These are phyloP conservation scores for Geotrichum macrosporum DNA, from an alignment of 1,139 yeast species.

Conservation along the genomic window DNA sequence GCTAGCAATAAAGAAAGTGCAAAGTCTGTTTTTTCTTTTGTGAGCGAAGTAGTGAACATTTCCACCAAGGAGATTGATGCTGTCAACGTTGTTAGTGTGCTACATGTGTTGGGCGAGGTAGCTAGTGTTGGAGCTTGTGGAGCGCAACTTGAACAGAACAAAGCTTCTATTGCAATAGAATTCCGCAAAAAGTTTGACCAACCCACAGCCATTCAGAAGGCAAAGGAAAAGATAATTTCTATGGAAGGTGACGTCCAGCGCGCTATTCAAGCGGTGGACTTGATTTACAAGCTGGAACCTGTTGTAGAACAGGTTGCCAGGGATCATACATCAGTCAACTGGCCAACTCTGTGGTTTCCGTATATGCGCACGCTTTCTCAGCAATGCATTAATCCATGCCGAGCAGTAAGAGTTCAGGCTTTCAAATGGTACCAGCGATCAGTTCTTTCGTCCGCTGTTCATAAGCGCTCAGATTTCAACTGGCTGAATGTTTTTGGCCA, in stretches of 20 bases:
- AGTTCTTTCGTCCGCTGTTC: slow-evolving; percentile 41
- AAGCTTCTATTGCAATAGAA: slow-evolving; percentile 40
- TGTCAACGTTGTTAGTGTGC: slow-evolving; percentile 37
- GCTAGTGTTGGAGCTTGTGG: slow-evolving; percentile 82
- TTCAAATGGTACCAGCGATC: slow-evolving; percentile 46
- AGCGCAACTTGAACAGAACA: slow-evolving; percentile 68
- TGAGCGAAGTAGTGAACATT: slow-evolving; percentile 45
- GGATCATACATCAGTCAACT: slow-evolving; percentile 9
- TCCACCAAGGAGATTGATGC: slow-evolving; percentile 1
- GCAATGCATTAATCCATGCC: slow-evolving; percentile 84
- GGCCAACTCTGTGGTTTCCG: slow-evolving; percentile 27
- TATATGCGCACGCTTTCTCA: slow-evolving; percentile 63
- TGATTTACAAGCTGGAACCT: slow-evolving; percentile 25
- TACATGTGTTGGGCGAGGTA: slow-evolving; percentile 73
- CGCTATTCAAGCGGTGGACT: slow-evolving; percentile 57
- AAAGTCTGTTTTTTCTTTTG: slow-evolving; percentile 46
- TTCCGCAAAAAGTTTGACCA: slow-evolving; percentile 21
- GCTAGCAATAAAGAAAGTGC: slow-evolving; percentile 55
- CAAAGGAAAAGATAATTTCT: slow-evolving; percentile 20
- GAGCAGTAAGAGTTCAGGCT: slow-evolving; percentile 67
- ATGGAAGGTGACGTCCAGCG: slow-evolving; percentile 48
- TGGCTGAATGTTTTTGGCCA: slow-evolving; percentile 52
- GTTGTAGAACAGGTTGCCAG: slow-evolving; percentile 17
- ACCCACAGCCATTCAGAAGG: slow-evolving; percentile 20
- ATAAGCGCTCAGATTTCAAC: slow-evolving; percentile 41